Percentiles rank a stretch among this genome's conserved stretches.
These are phyloP conservation scores for Penicillium sp. DNA, from an alignment of 2,329 filamentous ascomycete genomes.

Conservation along the genomic window DNA sequence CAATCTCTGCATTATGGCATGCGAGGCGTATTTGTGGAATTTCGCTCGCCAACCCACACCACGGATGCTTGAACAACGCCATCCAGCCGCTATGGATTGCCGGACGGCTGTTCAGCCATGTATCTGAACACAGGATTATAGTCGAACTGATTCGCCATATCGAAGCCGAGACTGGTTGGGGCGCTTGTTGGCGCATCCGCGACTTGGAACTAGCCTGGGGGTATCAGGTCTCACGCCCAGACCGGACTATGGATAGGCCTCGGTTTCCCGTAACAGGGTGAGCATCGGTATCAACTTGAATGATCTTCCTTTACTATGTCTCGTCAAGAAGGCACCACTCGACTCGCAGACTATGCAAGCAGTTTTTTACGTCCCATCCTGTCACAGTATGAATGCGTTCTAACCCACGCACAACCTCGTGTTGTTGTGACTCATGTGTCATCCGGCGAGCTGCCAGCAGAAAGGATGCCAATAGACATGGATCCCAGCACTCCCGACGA, in stretches of 20 bases:
- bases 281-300: not conserved
- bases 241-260: not conserved
- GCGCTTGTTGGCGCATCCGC: constrained; percentile 45
- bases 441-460: constrained; percentile 40
- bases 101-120: constrained; percentile 47
- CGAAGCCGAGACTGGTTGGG: constrained; percentile 48
- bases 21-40: constrained; percentile 50
- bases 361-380: constrained; percentile 32
- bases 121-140: constrained; percentile 34
- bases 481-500: constrained; percentile 42
- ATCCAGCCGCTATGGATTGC: constrained; percentile 53
- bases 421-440: constrained; percentile 44
- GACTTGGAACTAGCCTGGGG: constrained; percentile 41
- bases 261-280: constrained; percentile 1
- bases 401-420: constrained; percentile 36
- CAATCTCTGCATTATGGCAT: constrained; percentile 46
- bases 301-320: constrained; percentile 2
- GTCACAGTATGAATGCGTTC: constrained; percentile 35
- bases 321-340: constrained; percentile 22
- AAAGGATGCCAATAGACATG: constrained; percentile 41
- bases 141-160: constrained; percentile 40
- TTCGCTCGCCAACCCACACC: constrained; percentile 48
- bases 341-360: constrained; percentile 13
- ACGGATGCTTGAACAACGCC: constrained; percentile 50
- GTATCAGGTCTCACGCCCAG: constrained; percentile 17